A percentile compares a stretch with the other conserved stretches of the same genome.
These are phyloP conservation scores for Prasinococcaceae sp. DNA, from an alignment of 139 green algal species.

Conservation along the genomic window DNA sequence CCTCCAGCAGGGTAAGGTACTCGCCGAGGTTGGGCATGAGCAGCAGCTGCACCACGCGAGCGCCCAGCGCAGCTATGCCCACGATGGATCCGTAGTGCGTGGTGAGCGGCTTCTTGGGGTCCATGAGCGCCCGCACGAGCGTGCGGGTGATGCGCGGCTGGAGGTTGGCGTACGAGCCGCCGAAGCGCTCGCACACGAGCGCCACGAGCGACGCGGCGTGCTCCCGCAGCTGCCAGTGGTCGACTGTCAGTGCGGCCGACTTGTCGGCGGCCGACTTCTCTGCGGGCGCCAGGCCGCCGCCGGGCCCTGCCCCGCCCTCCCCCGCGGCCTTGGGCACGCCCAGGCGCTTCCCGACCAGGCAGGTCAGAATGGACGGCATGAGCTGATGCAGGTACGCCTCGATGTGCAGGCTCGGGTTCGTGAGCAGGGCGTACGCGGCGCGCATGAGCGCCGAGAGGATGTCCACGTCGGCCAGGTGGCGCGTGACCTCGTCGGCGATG, in stretches of 20 bases:
- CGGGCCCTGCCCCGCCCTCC: background rate
- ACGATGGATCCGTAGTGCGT: conserved; percentile 45
- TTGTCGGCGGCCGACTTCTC: no score
- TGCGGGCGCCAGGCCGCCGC: no score
- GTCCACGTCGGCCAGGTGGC: conserved; percentile 14
- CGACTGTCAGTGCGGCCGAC: background rate
- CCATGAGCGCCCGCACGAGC: conserved; percentile 32
- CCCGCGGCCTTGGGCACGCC: no score
- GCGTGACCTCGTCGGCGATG: conserved; percentile 44
- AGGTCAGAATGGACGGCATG: conserved; percentile 63
- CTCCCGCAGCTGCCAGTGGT: conserved; percentile 35
- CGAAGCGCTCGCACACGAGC: conserved; percentile 41
- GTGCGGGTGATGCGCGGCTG: conserved; percentile 36
- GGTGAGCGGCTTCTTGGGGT: conserved; percentile 34
- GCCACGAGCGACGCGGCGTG: conserved; percentile 36
- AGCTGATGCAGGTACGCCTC: conserved; percentile 68
- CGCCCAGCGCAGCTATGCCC: conserved; percentile 49
- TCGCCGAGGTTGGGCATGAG: conserved; percentile 55
- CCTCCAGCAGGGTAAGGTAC: conserved; percentile 36
- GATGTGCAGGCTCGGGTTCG: conserved; percentile 51
- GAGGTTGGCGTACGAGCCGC: conserved; percentile 39
- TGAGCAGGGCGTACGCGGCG: conserved; percentile 35
- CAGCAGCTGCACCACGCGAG: conserved; percentile 30
- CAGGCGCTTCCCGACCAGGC: conserved; percentile 45
- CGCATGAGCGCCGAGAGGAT: conserved; percentile 22